Base-by-base conservation (phyloP, 306 rosid genomes). In the Fragaria ananassa region DNA sequence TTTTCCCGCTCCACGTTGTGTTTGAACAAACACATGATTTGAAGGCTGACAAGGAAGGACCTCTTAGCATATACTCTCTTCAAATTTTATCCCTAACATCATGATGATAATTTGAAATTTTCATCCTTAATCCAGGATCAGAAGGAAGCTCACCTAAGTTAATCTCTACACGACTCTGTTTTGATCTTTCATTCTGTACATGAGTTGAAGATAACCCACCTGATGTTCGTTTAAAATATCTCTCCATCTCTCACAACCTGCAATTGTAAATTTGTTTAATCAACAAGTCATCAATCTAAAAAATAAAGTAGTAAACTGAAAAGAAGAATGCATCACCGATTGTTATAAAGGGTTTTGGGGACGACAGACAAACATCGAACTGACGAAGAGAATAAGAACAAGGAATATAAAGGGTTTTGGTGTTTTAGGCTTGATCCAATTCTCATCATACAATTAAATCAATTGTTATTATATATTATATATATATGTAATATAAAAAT, bases 31-130 rank as follows among this genome's bases (percentile, higher is more conserved):
- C 4, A 41, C 12, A 44, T 45, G 29, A 18, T 21, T 60, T 14
- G 27, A 25, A 23, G 70, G 71, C 12, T 45, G 49, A 75, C 47
- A 62, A 23, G 58, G 71, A 62, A 23, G 58, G 71, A 44, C 78
- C 60, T 4, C 64, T 75, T 45, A 42, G 9, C 17, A 44, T 4
- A 27, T 74, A 74, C 15, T 1, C 27, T 60, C 58, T 74, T 45
- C 19, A 4, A 44, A 63, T 14, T 63, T 46, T 13, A 11, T 75
- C 47, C 34, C 19, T 56, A 7, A 62, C 11, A 63, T 75, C 18
- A 23, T 27, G 31, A 75, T 75, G 15, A 11, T 74, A 60, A 14
- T 74, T 34, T 29, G 1, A 27, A 4, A 62, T 62, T 62, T 7
- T 12, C 3, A 2, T 25, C 1, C 18, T 12, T 58, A 9, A 7